Evolutionary conservation across 2,329 filamentous ascomycete species (phyloP), one percentile per base, ranked within the genome.

Genomic region (Diatrype stigma): DNA sequence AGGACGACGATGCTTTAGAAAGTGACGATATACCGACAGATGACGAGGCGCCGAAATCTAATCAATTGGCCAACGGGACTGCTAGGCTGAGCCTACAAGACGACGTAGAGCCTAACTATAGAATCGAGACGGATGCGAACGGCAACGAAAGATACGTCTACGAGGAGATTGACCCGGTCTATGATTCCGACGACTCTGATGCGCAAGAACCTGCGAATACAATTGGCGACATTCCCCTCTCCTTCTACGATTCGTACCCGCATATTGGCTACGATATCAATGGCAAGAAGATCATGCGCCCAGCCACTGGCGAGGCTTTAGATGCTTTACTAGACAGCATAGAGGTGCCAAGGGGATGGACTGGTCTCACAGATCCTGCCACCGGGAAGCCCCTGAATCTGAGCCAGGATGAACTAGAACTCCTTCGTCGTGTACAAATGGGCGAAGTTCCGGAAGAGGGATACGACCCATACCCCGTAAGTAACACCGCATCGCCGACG

Each of bases 241-340:
- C 89, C 3, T 97, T 96, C 73, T 99, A 99, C 75, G 94, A 99
- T 69, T 88, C 90, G 34, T 99, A 96, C 67, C 94, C 94, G 47
- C 94, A 99, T 68, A 96, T 99, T 67, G 94, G 94, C 53, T 99
- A 99, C 73, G 90, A 96, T 63, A 97, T 99, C 74, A 96, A 99
- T 70, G 94, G 94, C 70, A 96, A 95, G 80, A 95, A 89, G 71
- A 96, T 99, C 57, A 89, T 96, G 85, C 87, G 94, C 48, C 94
- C 94, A 6, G 94, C 95, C 3, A 93, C 91, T 60, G 93, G 93
- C 48, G 88, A 96, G 67, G 94, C 94, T 34, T 75, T 99, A 30
- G 94, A 99, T 75, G 90, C 91, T 12, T 79, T 99, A 42, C 78
- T 99, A 10, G 93, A 99, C 63, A 96, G 89, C 71, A 99, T 99